phyloP scores from a whole-genome alignment of 1,284 basidiomycete species.

The Microstroma glucosiphilum region DNA sequence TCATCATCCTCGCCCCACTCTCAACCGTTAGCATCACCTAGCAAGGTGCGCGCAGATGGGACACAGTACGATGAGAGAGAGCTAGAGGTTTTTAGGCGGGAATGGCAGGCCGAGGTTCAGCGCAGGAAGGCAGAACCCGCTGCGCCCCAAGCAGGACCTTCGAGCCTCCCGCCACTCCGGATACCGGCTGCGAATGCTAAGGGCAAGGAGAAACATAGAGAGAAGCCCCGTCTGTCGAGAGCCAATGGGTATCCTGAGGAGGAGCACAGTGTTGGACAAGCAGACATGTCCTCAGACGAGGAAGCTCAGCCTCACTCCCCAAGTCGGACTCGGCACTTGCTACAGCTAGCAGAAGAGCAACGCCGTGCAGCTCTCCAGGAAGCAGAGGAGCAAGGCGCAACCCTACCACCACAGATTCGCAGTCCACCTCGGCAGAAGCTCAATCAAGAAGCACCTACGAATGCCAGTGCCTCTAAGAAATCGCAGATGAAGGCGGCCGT shows the following conservation, averaged over 20 bases:
- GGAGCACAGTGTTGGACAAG: constrained; percentile 5
- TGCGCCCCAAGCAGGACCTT: not conserved
- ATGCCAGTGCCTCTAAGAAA: constrained; percentile 18
- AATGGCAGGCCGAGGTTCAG: constrained; percentile 31
- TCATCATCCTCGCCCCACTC: not conserved
- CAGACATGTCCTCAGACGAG: constrained; percentile 13
- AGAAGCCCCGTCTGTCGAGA: not conserved
- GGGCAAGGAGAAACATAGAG: not conserved
- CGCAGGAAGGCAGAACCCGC: constrained; percentile 3
- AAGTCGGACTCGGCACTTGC: constrained; percentile 8
- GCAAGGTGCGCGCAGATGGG: not conserved
- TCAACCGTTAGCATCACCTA: not conserved
- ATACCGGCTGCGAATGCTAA: constrained; percentile 9
- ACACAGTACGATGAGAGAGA: constrained; percentile 18
- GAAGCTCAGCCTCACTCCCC: constrained; percentile 7
- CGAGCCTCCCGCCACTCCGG: not conserved
- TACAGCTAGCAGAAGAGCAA: not conserved
- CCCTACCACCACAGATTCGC: constrained; percentile 12
- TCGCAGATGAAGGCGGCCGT: constrained; percentile 26
- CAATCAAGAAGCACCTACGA: constrained; percentile 15
- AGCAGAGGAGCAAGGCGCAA: constrained; percentile 9
- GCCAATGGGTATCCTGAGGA: constrained; percentile 10
- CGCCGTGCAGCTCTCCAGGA: not conserved
- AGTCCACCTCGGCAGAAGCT: constrained; percentile 9
- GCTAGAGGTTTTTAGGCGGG: constrained; percentile 27